phyloP scores from a whole-genome alignment of 2,329 filamentous ascomycete species.

The Aspergillus pseudonomiae region DNA sequence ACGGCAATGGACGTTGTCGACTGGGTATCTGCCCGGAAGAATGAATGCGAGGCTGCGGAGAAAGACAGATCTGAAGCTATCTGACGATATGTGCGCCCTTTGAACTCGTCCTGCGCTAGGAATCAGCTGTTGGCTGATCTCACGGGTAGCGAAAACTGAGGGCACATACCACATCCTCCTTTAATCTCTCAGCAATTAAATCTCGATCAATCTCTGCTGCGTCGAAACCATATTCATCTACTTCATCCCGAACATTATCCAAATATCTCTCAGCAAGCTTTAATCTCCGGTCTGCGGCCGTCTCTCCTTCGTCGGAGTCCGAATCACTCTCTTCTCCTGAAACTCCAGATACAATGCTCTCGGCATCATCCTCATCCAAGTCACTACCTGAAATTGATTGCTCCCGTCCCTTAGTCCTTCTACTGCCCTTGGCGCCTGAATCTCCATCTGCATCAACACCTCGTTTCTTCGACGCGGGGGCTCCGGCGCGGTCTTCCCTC shows the following conservation, averaged over 20 bases:
- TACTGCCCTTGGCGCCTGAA: constrained; percentile 41
- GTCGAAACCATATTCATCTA: constrained; percentile 85
- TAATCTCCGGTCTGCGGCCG: constrained; percentile 82
- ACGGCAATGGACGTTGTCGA: constrained; percentile 79
- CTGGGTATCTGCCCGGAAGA: constrained; percentile 78
- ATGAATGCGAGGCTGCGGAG: constrained; percentile 65
- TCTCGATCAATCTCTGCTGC: constrained; percentile 92
- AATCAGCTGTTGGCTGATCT: constrained; percentile 18
- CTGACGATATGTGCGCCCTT: constrained; percentile 83
- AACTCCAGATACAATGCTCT: constrained; percentile 50
- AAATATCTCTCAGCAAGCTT: constrained; percentile 90
- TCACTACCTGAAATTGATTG: constrained; percentile 90
- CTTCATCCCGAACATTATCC: constrained; percentile 82
- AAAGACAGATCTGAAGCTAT: constrained; percentile 76
- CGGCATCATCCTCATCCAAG: constrained; percentile 64
- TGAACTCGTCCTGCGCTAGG: constrained; percentile 69
- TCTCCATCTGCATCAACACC: constrained; percentile 41
- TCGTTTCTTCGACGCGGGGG: constrained; percentile 50
- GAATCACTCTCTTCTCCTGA: constrained; percentile 59
- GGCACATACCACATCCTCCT: constrained; percentile 75
- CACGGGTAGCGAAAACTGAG: not conserved
- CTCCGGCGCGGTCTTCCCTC: constrained; percentile 56
- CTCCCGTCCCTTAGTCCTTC: constrained; percentile 57
- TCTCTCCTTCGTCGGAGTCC: constrained; percentile 77
- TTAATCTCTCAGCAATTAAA: constrained; percentile 83